phyloP scores from a whole-genome alignment of 345 rosid species.

The Dipteronia dyeriana region DNA sequence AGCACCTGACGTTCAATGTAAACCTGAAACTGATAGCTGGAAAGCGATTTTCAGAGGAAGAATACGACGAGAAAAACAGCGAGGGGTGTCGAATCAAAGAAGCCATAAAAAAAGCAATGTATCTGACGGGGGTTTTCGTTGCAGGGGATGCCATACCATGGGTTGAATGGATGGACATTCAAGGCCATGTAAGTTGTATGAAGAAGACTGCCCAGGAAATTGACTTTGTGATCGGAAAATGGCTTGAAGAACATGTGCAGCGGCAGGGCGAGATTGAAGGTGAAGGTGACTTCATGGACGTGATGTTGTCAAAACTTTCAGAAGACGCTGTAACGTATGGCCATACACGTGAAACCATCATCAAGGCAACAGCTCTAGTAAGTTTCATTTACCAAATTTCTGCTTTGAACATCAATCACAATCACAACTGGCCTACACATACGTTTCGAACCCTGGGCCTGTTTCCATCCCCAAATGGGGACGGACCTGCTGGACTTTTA shows the following conservation, averaged over 20 bases:
- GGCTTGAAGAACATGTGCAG: constrained; percentile 59
- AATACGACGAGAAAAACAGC: constrained; percentile 26
- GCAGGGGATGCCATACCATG: constrained; percentile 57
- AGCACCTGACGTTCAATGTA: constrained; percentile 54
- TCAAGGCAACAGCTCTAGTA: constrained; percentile 73
- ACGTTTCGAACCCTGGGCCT: too few species aligned
- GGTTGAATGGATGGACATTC: constrained; percentile 57
- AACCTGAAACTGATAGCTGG: constrained; percentile 53
- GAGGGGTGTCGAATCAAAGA: constrained; percentile 48
- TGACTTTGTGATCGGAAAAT: constrained; percentile 44
- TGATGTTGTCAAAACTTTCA: constrained; percentile 40
- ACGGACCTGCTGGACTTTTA: too few species aligned
- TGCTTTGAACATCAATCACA: too few species aligned
- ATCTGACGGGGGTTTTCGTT: constrained; percentile 39
- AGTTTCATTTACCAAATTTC: not conserved
- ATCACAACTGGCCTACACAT: not conserved
- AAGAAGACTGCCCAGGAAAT: constrained; percentile 46
- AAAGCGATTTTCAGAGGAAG: constrained; percentile 35
- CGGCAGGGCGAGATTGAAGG: constrained; percentile 9
- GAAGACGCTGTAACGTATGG: constrained; percentile 43
- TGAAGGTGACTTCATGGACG: constrained; percentile 59
- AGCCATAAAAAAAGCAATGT: constrained; percentile 41
- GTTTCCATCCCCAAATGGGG: too few species aligned
- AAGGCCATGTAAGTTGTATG: constrained; percentile 46
- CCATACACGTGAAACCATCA: constrained; percentile 41